Evolutionary conservation across 148 eudicot species (phyloP).

Genomic region (Silene latifolia): DNA sequence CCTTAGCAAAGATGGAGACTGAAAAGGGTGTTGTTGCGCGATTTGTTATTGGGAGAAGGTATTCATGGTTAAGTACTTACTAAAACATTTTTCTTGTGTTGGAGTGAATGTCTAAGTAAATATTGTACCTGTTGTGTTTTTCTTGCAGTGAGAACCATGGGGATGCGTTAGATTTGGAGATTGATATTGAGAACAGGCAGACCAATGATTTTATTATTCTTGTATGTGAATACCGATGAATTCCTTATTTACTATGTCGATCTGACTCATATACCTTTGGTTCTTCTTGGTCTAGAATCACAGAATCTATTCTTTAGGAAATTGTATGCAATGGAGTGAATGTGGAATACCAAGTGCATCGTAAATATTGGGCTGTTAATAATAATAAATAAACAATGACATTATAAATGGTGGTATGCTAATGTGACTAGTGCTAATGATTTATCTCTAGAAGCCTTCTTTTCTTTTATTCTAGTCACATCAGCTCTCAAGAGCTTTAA

Average conservation of each 20-base stretch:
- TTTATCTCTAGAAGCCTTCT: not conserved
- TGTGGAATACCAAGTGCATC: not conserved
- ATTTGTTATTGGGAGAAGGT: constrained; percentile 87
- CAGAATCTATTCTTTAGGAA: not conserved
- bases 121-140: constrained; percentile 15
- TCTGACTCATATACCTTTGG: not conserved
- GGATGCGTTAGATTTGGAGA: constrained; percentile 65
- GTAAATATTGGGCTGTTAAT: not conserved
- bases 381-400: not conserved
- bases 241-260: not conserved
- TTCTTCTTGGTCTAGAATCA: constrained; percentile 10
- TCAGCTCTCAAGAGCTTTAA: not conserved
- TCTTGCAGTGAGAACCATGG: constrained; percentile 68
- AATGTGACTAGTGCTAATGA: not conserved
- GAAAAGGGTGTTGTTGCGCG: constrained; percentile 64
- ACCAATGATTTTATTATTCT: constrained; percentile 69
- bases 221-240: constrained; percentile 38
- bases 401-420: not conserved
- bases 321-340: not conserved
- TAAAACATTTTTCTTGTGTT: constrained; percentile 1
- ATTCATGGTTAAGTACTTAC: not conserved
- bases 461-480: not conserved
- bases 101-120: constrained; percentile 10
- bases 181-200: constrained; percentile 64
- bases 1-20: constrained; percentile 58